Conservation (phyloP, 108 stramenopile species). For the Mediolabrus comicus region DNA sequence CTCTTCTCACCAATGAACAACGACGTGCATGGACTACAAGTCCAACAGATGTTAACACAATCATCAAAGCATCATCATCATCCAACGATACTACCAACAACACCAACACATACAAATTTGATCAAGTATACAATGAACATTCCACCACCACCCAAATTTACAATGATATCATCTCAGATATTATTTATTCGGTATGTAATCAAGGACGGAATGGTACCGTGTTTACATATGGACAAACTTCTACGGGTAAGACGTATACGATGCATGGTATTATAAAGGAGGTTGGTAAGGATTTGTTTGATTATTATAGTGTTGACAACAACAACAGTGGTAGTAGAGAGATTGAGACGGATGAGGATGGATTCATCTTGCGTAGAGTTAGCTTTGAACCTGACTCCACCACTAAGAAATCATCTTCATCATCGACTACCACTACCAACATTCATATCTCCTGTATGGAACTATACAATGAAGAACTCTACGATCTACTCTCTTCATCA, state of each 20-base stretch:
- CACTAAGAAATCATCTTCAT: not conserved
- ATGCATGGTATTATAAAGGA: conserved; percentile 66
- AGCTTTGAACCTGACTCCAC: not conserved
- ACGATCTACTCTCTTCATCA: conserved; percentile 75
- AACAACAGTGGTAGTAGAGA: conserved; percentile 15
- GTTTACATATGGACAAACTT: conserved; percentile 70
- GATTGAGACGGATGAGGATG: conserved; percentile 19
- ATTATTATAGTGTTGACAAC: conserved; percentile 21
- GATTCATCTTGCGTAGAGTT: not conserved
- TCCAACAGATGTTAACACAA: not conserved
- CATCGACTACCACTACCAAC: conserved; percentile 41
- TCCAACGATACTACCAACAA: not conserved
- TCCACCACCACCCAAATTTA: conserved; percentile 70
- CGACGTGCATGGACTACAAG: not conserved
- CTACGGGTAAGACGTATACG: conserved; percentile 42
- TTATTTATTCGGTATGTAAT: conserved; percentile 61
- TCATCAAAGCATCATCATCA: not conserved
- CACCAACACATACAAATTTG: conserved; percentile 55
- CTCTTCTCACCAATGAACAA: not conserved
- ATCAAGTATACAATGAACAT: conserved; percentile 78
- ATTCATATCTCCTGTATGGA: conserved; percentile 91
- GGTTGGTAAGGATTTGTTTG: conserved; percentile 63
- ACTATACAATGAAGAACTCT: conserved; percentile 96
- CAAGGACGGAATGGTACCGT: conserved; percentile 84
- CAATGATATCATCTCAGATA: conserved; percentile 60